Conservation (phyloP, 345 rosid genomes). For the Camelina hispida region DNA sequence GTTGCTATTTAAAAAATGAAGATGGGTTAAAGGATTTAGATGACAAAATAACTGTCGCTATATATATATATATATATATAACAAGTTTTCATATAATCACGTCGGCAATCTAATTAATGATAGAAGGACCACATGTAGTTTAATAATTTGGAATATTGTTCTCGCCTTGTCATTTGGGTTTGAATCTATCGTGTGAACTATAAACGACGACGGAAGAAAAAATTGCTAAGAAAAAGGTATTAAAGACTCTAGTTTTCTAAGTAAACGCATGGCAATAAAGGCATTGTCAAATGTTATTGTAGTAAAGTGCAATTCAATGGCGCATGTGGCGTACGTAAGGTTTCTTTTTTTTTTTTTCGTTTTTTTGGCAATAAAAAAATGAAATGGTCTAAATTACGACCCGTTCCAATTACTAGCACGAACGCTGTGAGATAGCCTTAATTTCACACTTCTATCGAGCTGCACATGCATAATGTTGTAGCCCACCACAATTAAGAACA, state of each 20-base stretch:
- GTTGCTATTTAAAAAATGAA: too few species aligned
- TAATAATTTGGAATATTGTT: neutral
- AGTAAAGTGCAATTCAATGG: neutral
- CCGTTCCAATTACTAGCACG: neutral
- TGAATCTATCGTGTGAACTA: neutral
- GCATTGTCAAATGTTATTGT: neutral
- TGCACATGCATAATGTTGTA: neutral
- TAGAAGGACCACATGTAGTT: neutral
- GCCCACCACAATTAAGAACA: neutral
- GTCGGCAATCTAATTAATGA: neutral
- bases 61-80: too few species aligned
- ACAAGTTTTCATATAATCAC: too few species aligned
- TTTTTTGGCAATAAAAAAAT: neutral
- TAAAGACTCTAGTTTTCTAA: neutral
- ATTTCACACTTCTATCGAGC: neutral
- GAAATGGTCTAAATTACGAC: neutral
- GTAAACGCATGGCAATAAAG: slow-evolving; percentile 8
- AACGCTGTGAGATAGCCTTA: neutral
- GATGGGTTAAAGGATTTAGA: too few species aligned
- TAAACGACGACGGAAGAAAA: neutral
- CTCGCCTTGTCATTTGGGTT: neutral
- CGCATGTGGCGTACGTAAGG: neutral
- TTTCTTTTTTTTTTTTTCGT: too few species aligned
- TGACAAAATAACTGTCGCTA: too few species aligned
- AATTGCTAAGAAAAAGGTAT: neutral